Base-by-base conservation (phyloP, 768 basidiomycete genomes). In the Rhodotorula taiwanensis region DNA sequence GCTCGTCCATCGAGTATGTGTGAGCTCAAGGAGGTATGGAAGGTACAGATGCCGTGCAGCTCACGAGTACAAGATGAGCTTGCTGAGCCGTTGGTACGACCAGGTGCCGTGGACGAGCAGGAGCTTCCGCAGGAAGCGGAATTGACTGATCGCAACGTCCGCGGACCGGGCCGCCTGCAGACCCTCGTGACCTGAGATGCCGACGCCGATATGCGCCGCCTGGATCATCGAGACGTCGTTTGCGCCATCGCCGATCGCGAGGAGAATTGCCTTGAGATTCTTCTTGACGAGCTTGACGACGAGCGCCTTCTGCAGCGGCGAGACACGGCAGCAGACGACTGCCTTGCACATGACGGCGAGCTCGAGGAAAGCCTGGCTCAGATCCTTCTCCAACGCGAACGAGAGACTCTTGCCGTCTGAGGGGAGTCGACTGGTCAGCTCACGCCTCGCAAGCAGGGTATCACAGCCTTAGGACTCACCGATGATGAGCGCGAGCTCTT, bases 181-280 rank as follows among this genome's bases (percentile, higher is more conserved):
- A 77, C 95, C 95, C 87, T 99, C 95, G 74, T 97, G 95, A 34
- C 95, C 95, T 20, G 87, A 86, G 62, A 99, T 98, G 67, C 95
- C 95, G 62, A 99, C 86, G 54, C 95, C 95, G 52, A 99, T 88
- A 77, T 99, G 90, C 27, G 95, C 95, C 56, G 94, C 91, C 78
- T 97, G 94, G 60, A 97, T 98, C 94, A 98, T 97, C 77, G 89
- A 94, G 71, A 97, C 94, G 75, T 99, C 93, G 75, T 99, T 98
- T 43, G 95, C 95, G 55, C 95, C 95, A 73, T 99, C 95, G 5
- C 95, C 95, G 72, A 99, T 98, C 4, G 95, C 95, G 43, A 99
- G 81, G 6, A 92, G 94, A 86, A 98, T 92, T 3, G 84, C 86
- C n/a, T 84, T 84, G 28, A 97, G 78, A 39, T 89, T 87, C 58